These are phyloP conservation scores for Hortaea werneckii DNA, from an alignment of 2,329 filamentous ascomycete species.

Conservation along the genomic window DNA sequence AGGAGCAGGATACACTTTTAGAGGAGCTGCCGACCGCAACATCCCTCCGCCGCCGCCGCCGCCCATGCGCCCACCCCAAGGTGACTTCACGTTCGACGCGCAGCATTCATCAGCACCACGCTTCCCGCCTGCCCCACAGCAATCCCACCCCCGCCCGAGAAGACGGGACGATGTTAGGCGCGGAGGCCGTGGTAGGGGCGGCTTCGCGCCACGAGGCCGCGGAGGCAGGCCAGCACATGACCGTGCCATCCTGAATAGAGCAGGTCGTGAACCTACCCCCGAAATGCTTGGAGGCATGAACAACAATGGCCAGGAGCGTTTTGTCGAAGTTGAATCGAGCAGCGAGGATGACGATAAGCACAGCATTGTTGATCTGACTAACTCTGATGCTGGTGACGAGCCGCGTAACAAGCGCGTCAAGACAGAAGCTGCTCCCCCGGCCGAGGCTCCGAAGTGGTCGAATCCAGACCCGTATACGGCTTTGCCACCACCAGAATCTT, in stretches of 20 bases:
- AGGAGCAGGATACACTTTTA: conserved; percentile 13
- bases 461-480: conserved; percentile 92
- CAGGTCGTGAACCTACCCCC: conserved; percentile 31
- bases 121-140: conserved; percentile 12
- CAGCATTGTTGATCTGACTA: conserved; percentile 8
- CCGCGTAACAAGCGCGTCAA: conserved; percentile 23
- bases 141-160: conserved; percentile 1
- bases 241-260: conserved; percentile 32
- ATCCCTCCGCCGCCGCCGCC: not conserved
- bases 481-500: conserved; percentile 68
- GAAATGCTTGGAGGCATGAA: conserved; percentile 37
- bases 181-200: not conserved
- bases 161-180: not conserved
- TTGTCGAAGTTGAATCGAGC: conserved; percentile 33
- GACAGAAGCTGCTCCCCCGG: conserved; percentile 10
- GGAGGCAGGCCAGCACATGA: conserved; percentile 29
- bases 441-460: conserved; percentile 66
- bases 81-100: conserved; percentile 17
- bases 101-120: conserved; percentile 11
- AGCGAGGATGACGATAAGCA: conserved; percentile 18
- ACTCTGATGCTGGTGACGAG: conserved; percentile 11
- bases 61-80: conserved; percentile 7
- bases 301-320: conserved; percentile 28
- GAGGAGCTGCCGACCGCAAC: conserved; percentile 13
- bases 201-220: conserved; percentile 1